phyloP scores from a whole-genome alignment of 1,284 basidiomycete species.

The Papiliotrema flavescens region DNA sequence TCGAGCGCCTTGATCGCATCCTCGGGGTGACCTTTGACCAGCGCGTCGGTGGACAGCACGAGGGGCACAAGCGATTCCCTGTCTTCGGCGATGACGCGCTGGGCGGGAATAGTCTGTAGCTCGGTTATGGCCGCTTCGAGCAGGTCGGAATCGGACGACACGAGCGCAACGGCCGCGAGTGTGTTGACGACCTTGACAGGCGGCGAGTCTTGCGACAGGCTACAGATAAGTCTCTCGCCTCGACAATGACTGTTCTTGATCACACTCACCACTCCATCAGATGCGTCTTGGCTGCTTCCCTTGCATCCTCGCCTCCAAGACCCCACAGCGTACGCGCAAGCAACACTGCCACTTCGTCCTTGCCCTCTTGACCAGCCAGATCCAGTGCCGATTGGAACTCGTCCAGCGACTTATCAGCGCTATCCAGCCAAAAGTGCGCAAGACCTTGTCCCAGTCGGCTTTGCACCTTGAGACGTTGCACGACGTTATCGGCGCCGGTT shows the following conservation, averaged over 20 bases:
- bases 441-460: constrained; percentile 68
- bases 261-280: constrained; percentile 74
- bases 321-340: constrained; percentile 79
- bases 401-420: constrained; percentile 62
- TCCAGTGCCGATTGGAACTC: constrained; percentile 65
- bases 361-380: constrained; percentile 52
- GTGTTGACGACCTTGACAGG: constrained; percentile 70
- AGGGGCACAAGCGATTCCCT: constrained; percentile 27
- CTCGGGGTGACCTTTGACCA: constrained; percentile 22
- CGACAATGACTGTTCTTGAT: background rate
- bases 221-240: constrained; percentile 10
- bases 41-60: constrained; percentile 28
- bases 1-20: constrained; percentile 37
- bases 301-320: constrained; percentile 66
- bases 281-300: constrained; percentile 72
- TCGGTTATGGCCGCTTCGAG: constrained; percentile 85
- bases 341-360: constrained; percentile 69
- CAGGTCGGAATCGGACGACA: constrained; percentile 71
- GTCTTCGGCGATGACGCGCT: constrained; percentile 23
- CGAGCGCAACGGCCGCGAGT: constrained; percentile 79
- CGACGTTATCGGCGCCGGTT: constrained; percentile 42
- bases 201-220: constrained; percentile 60
- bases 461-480: constrained; percentile 59
- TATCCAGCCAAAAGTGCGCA: constrained; percentile 62
- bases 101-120: constrained; percentile 52